A percentile compares a stretch with the other conserved stretches of the same genome.
Evolutionary conservation across 2,329 filamentous ascomycete genomes (phyloP).

Genomic region (Alternaria novae-zelandiae): DNA sequence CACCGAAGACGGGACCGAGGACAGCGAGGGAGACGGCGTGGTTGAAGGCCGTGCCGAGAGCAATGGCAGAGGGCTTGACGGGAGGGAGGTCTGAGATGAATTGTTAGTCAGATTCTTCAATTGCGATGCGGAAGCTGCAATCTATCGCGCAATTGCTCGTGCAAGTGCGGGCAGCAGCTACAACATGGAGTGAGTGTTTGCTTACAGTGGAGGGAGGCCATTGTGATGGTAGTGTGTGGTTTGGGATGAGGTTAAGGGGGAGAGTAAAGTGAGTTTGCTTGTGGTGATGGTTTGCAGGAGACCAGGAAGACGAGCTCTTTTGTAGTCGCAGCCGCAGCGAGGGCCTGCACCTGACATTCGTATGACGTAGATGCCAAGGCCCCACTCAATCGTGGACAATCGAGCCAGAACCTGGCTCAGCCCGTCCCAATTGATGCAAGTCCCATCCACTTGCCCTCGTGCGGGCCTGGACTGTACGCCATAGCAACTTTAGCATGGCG

Average conservation of each 20-base stretch:
- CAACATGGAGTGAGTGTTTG: slow-evolving; percentile 13
- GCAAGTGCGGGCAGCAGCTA: not conserved
- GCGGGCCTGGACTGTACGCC: slow-evolving; percentile 23
- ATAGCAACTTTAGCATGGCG: slow-evolving; percentile 9
- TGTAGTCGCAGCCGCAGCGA: slow-evolving; percentile 33
- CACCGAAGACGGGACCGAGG: slow-evolving; percentile 87
- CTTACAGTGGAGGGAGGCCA: slow-evolving; percentile 67
- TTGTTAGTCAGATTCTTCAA: slow-evolving; percentile 23
- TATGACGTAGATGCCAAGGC: slow-evolving; percentile 38
- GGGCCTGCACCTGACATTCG: slow-evolving; percentile 35
- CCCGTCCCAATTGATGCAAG: slow-evolving; percentile 25
- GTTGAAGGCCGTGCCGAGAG: slow-evolving; percentile 94
- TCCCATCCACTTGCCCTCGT: slow-evolving; percentile 12
- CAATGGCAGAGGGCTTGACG: slow-evolving; percentile 98
- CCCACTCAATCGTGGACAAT: slow-evolving; percentile 16
- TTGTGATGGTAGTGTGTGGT: slow-evolving; percentile 49
- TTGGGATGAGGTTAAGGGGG: slow-evolving; percentile 20
- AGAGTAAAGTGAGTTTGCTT: slow-evolving; percentile 17
- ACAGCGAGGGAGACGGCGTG: slow-evolving; percentile 88
- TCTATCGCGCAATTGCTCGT: slow-evolving; percentile 17
- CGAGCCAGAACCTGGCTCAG: slow-evolving; percentile 25
- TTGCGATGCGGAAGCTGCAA: slow-evolving; percentile 10
- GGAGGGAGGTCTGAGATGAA: slow-evolving; percentile 67
- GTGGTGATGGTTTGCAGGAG: slow-evolving; percentile 21
- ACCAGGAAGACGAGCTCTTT: slow-evolving; percentile 41